A percentile compares a stretch with the other conserved stretches of the same genome.
Conservation (phyloP, 192 early-diverging fungal species). For the Backusella tuberculispora region DNA sequence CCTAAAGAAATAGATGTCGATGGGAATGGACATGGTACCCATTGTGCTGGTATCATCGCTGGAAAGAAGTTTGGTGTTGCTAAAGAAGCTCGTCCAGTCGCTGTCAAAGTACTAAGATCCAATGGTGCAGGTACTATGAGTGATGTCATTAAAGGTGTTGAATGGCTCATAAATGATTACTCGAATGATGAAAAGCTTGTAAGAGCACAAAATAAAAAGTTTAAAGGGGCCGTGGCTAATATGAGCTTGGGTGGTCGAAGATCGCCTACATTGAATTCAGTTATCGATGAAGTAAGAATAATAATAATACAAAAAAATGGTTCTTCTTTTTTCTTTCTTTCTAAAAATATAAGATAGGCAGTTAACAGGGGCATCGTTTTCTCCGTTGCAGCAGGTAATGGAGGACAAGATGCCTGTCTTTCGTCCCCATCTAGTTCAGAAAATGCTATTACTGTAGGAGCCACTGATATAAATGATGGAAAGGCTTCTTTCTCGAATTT, state of each 20-base stretch:
- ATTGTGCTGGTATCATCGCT: conserved; percentile 86
- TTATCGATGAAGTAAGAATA: conserved; percentile 60
- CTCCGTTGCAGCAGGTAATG: conserved; percentile 92
- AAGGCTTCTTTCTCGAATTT: conserved; percentile 86
- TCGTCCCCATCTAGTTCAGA: conserved; percentile 81
- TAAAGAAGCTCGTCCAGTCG: conserved; percentile 87
- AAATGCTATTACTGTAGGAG: conserved; percentile 88
- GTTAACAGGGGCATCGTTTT: conserved; percentile 74
- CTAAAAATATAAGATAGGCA: conserved; percentile 41
- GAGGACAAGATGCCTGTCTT: conserved; percentile 82
- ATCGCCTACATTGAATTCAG: conserved; percentile 77
- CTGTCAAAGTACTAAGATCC: conserved; percentile 87
- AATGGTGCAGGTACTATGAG: conserved; percentile 85
- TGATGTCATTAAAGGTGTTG: conserved; percentile 80
- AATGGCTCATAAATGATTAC: conserved; percentile 64
- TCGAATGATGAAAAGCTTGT: conserved; percentile 44
- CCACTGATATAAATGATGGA: conserved; percentile 75
- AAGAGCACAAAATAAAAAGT: conserved; percentile 55
- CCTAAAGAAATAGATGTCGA: conserved; percentile 61
- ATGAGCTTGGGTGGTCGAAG: conserved; percentile 91
- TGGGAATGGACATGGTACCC: conserved; percentile 82
- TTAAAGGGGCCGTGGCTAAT: conserved; percentile 88
- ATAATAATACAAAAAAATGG: neutral
- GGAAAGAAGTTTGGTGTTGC: conserved; percentile 86
- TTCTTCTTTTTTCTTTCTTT: neutral